Base-by-base conservation (phyloP, 768 basidiomycete genomes). In the Kwoniella dejecticola region DNA sequence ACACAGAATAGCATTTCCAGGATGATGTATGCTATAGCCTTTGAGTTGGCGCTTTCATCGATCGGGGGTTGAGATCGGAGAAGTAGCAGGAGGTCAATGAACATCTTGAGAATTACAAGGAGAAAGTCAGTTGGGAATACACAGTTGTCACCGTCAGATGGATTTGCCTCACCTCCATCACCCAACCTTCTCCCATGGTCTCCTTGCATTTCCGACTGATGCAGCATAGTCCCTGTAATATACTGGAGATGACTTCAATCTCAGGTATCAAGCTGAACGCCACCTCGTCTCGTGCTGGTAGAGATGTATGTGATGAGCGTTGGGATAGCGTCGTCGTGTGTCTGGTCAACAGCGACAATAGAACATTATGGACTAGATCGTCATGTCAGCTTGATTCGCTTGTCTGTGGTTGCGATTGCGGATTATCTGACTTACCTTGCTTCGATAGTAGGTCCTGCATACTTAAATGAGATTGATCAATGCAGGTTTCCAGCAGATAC, bases 1-100 rank as follows among this genome's bases (percentile, higher is more conserved):
- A 92, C 83, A 66, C 90, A 92, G 17, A 93, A 81, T 4, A 97
- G 79, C 0, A 91, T 90, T 71, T 97, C 94, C 19, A 97, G 82
- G 7, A 90, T 81, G 10, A 84, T 81, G 2, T 89, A 88, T 2
- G 89, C 85, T n/a, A 94, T 82, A 5, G 57, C 84, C 81, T 11
- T 79, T 70, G 36, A 62, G 31, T 48, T 33, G 13, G 50, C 55
- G 2, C 13, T 31, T n/a, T n/a, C n/a, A n/a, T n/a, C n/a, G 2
- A 57, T 21, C 11, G 63, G 36, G 23, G 62, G 62, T 38, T 69
- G 71, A 2, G 67, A 38, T 3, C 74, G 69, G 0, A 75, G 64
- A 0, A 75, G 54, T 4, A 75, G 63, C 5, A 72, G 45, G 3
- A 75, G 54, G 27, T 72, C 71, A 47, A 75, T 71, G 36, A 72